Percentiles rank a stretch among this genome's conserved stretches.
Conservation (phyloP, 345 rosid species). For the Gossypium mustelinum region DNA sequence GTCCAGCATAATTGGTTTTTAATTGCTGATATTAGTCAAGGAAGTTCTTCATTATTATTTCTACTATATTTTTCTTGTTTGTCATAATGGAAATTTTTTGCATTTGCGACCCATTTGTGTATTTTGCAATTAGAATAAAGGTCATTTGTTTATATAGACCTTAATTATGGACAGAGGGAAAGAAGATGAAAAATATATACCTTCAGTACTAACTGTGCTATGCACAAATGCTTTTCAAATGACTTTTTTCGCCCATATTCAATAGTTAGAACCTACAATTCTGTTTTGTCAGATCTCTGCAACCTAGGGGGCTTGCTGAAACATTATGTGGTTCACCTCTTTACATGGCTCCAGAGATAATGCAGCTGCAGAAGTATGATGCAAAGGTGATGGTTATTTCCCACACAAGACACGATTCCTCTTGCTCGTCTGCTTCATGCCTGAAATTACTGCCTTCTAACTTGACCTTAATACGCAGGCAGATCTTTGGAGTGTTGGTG, state of each 20-base stretch:
- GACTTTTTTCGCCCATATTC: conserved; percentile 11
- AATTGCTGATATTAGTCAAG: not conserved
- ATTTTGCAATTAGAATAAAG: conserved; percentile 6
- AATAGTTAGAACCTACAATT: conserved; percentile 12
- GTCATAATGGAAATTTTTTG: not conserved
- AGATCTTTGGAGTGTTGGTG: conserved; percentile 99
- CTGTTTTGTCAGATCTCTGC: conserved; percentile 64
- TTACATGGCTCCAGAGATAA: conserved; percentile 99
- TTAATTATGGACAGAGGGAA: not conserved
- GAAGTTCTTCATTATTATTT: not conserved
- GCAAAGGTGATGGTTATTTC: conserved; percentile 68
- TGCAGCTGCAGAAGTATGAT: conserved; percentile 97
- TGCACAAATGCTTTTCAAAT: conserved; percentile 21
- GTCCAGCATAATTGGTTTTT: not conserved
- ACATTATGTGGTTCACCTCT: conserved; percentile 98
- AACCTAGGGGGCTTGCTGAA: conserved; percentile 93
- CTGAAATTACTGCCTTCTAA: conserved; percentile 29
- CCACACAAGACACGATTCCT: conserved; percentile 7
- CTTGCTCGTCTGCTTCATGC: not conserved
- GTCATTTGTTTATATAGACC: not conserved
- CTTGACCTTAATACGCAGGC: conserved; percentile 65
- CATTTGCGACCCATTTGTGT: not conserved
- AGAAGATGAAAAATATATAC: not conserved
- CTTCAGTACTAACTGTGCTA: not conserved
- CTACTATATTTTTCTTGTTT: not conserved